phyloP scores from a whole-genome alignment of 768 basidiomycete genomes.

The Tricholoma sp. region DNA sequence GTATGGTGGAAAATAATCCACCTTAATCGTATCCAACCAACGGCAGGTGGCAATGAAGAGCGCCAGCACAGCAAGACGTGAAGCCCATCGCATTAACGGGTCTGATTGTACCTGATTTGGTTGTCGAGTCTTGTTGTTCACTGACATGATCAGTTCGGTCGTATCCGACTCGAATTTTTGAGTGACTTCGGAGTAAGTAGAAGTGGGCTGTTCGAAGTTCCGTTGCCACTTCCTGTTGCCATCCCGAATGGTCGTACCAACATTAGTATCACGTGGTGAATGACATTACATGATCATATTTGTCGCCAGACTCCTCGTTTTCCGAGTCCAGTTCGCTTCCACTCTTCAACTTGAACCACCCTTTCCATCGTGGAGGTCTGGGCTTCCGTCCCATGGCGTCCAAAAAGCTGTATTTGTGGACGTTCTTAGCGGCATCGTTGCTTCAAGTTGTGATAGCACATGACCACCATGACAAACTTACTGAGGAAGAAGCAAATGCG shows the following conservation, averaged over 20 bases:
- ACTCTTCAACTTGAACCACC: too few species aligned
- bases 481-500: slow-evolving; percentile 57
- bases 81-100: slow-evolving; percentile 30
- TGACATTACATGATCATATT: too few species aligned
- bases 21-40: slow-evolving; percentile 63
- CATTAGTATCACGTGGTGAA: too few species aligned
- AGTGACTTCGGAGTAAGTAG: too few species aligned
- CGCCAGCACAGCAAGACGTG: slow-evolving; percentile 27
- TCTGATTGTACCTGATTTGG: not conserved
- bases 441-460: slow-evolving; percentile 41
- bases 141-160: not conserved
- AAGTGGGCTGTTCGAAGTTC: too few species aligned
- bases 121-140: slow-evolving; percentile 2
- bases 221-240: too few species aligned
- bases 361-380: not conserved
- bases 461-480: slow-evolving; percentile 54
- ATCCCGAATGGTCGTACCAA: too few species aligned
- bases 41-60: slow-evolving; percentile 36
- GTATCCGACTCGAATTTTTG: too few species aligned
- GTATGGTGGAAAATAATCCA: slow-evolving; percentile 18
- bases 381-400: not conserved
- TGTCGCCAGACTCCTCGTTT: too few species aligned
- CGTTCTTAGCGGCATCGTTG: slow-evolving; percentile 5
- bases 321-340: too few species aligned
- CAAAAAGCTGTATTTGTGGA: slow-evolving; percentile 1